Evolutionary conservation across 345 rosid genomes (phyloP), one percentile per base, ranked within the genome.

Genomic region (Euphorbia tirucalli): DNA sequence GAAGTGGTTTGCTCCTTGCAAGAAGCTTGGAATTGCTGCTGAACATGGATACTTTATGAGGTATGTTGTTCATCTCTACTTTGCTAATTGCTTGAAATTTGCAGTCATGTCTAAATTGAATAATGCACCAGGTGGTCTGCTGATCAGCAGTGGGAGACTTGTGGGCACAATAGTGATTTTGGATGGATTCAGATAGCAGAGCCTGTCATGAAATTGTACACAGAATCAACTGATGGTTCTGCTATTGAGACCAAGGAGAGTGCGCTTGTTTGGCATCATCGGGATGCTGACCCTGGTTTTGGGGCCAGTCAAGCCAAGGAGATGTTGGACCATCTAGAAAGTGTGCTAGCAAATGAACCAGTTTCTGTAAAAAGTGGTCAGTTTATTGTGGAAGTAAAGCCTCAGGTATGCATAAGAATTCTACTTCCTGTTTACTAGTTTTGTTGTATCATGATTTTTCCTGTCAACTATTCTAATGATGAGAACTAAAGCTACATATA

Each of bases 221-320:
- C 91, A 44, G 94, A 89, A 74, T 43, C 94, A 59, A 89, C 94
- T 39, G 94, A 89, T 77, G 94, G 94, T 59, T 89, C 94, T 68
- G 66, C 72, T 64, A 86, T 89, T 55, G 94, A 89, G 70, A 76
- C 69, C 64, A 89, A 89, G 72, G 94, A 89, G 80, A 89, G 94
- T 79, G 88, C 88, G 25, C 70, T 89, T 66, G 94, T 89, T 27
- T 89, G 94, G 94, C 94, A 89, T 69, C 86, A 87, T 74, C 78
- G 85, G 67, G 94, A 89, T 77, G 94, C 94, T 28, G 94, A 89
- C 76, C 84, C 80, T 1, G 88, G 86, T 73, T 89, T 89, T 78
- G 94, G 94, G 64, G 85, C 88, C 71, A 86, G 84, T 77, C 94
- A 89, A 74, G 94, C 94, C 58, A 89, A 89, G 79, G 94, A 89